A percentile compares a stretch with the other conserved stretches of the same genome.
These are phyloP conservation scores for Aureobasidium leucospermi DNA, from an alignment of 2,329 filamentous ascomycete genomes.

Conservation along the genomic window DNA sequence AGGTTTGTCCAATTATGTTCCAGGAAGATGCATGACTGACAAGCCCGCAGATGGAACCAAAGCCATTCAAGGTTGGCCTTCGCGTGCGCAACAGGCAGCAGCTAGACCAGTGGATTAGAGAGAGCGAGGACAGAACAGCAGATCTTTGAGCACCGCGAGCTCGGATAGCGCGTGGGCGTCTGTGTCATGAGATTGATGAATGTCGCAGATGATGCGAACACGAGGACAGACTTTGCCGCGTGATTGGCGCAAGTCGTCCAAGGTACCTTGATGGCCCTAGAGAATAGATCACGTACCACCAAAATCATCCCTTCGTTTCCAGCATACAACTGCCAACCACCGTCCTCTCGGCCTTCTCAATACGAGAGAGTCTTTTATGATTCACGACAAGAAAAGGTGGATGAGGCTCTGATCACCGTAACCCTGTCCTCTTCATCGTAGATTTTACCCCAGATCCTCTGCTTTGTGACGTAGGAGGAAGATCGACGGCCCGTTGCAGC, in stretches of 20 bases:
- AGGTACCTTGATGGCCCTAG: conserved; percentile 1
- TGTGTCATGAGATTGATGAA: not conserved
- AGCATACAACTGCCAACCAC: not conserved
- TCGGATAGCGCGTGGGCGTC: not conserved
- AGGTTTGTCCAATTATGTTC: not conserved
- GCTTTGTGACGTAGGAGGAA: not conserved
- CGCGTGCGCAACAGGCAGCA: conserved; percentile 34
- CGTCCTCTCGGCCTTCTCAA: not conserved
- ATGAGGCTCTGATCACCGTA: not conserved
- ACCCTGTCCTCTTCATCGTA: not conserved
- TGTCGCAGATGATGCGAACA: not conserved
- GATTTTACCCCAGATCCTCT: not conserved
- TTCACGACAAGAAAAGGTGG: not conserved
- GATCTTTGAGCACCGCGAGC: conserved; percentile 25
- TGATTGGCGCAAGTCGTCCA: not conserved
- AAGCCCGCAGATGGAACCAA: conserved; percentile 42
- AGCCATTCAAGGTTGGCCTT: conserved; percentile 44
- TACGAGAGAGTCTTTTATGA: not conserved
- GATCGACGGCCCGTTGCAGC: conserved; percentile 5
- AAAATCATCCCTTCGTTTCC: not conserved
- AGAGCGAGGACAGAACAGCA: conserved; percentile 40
- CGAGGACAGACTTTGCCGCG: not conserved
- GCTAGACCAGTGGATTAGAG: conserved; percentile 40
- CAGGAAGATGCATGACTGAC: not conserved
- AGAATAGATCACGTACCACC: not conserved